These are phyloP conservation scores for Brasilioporus rufonigricans DNA, from an alignment of 768 basidiomycete species.

Conservation along the genomic window DNA sequence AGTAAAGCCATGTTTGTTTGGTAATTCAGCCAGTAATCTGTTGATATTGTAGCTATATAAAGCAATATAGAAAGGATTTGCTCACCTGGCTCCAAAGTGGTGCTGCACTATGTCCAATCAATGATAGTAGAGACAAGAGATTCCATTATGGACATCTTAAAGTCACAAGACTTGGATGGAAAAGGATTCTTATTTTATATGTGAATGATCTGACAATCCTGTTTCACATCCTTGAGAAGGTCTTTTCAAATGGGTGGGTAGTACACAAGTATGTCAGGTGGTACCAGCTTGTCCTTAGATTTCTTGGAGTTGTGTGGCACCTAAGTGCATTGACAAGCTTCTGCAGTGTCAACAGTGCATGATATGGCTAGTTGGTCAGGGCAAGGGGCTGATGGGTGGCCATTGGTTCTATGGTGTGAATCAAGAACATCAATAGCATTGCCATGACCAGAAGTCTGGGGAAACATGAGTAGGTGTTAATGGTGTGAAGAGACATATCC, in stretches of 20 bases:
- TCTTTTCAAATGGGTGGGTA: neutral
- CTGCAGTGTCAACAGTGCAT: no score
- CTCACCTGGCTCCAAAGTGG: neutral
- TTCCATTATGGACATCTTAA: neutral
- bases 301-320: neutral
- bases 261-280: neutral
- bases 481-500: no score
- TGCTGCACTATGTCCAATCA: neutral
- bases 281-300: neutral
- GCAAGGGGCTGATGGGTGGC: no score
- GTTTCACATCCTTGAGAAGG: neutral
- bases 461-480: no score
- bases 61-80: no score
- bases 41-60: neutral
- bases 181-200: neutral
- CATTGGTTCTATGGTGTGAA: no score
- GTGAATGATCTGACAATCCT: neutral
- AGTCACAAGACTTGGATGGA: neutral
- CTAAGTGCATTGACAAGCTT: no score
- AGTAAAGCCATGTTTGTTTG: neutral
- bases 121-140: neutral
- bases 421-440: no score
- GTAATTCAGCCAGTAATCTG: neutral
- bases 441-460: no score
- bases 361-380: no score